Conservation (phyloP, 805 yeast genomes). For the Cyberlindnera mycetangii region DNA sequence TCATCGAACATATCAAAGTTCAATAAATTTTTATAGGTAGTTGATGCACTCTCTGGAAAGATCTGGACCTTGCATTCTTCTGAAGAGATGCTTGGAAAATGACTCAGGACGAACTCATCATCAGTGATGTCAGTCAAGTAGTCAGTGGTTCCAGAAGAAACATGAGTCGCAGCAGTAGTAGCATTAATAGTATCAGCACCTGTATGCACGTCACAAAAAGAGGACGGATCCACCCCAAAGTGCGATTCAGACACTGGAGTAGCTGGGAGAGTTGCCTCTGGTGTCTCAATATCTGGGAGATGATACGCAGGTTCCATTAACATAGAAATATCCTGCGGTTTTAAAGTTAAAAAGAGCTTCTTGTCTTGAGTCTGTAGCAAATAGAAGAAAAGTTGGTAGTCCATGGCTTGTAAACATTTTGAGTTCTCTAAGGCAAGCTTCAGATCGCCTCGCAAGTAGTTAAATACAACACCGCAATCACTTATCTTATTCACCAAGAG, state of each 20-base stretch:
- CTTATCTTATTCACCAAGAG: not conserved
- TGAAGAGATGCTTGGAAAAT: not conserved
- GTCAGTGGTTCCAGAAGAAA: not conserved
- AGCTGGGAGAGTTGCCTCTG: not conserved
- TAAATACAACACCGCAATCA: not conserved
- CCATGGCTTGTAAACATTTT: not conserved
- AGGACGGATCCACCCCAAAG: not conserved
- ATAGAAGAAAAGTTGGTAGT: not conserved
- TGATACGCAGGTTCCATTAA: not conserved
- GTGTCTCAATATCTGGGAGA: not conserved
- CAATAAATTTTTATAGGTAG: not conserved
- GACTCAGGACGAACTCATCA: not conserved
- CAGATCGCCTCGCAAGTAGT: not conserved
- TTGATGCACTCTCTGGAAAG: not conserved
- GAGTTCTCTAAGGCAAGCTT: not conserved
- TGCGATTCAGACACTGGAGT: not conserved
- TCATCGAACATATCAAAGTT: not conserved
- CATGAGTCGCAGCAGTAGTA: no score
- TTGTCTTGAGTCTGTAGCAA: not conserved
- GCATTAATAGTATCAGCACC: no score
- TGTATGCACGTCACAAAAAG: not conserved
- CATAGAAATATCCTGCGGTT: not conserved
- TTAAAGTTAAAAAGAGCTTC: not conserved
- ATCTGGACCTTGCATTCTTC: not conserved
- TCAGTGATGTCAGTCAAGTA: not conserved